Percentiles rank a stretch among this genome's conserved stretches.
These are phyloP conservation scores for Gnomoniopsis sp. DNA, from an alignment of 2,329 filamentous ascomycete species.

Conservation along the genomic window DNA sequence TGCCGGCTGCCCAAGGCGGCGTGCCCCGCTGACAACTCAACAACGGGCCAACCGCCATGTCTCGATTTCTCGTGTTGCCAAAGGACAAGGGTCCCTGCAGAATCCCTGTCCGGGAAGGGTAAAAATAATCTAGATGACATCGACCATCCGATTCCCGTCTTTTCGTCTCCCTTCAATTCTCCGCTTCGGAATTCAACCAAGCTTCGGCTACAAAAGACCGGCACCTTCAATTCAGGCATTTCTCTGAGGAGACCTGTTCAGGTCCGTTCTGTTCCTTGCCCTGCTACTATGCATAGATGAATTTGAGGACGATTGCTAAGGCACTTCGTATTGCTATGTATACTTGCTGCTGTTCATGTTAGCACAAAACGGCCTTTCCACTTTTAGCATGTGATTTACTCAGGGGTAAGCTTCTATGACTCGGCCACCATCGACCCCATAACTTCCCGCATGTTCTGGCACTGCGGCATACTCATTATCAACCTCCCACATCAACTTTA, in stretches of 20 bases:
- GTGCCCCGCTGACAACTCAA: neutral
- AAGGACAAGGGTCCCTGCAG: conserved; percentile 7
- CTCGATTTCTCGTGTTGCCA: conserved; percentile 19
- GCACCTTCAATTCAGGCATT: too few relatives aligned
- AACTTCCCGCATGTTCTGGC: neutral
- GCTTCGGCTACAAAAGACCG: too few relatives aligned
- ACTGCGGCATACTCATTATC: neutral
- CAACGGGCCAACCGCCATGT: conserved; percentile 8
- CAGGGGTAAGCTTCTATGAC: neutral
- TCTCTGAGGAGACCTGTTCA: too few relatives aligned
- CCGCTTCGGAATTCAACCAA: neutral
- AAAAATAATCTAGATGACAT: conserved; percentile 18
- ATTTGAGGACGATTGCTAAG: too few relatives aligned
- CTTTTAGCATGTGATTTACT: conserved; percentile 1
- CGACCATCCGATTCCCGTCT: conserved; percentile 3
- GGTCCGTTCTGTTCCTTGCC: too few relatives aligned
- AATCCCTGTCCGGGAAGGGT: conserved; percentile 4
- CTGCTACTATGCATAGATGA: too few relatives aligned
- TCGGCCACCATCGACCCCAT: neutral
- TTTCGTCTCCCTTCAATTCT: neutral
- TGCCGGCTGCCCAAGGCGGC: too few relatives aligned
- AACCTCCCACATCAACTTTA: neutral
- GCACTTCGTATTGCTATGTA: too few relatives aligned
- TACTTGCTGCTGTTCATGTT: neutral
- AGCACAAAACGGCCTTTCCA: neutral